These are phyloP conservation scores for Starmerella sirachaensis DNA, from an alignment of 805 yeast genomes.

Conservation along the genomic window DNA sequence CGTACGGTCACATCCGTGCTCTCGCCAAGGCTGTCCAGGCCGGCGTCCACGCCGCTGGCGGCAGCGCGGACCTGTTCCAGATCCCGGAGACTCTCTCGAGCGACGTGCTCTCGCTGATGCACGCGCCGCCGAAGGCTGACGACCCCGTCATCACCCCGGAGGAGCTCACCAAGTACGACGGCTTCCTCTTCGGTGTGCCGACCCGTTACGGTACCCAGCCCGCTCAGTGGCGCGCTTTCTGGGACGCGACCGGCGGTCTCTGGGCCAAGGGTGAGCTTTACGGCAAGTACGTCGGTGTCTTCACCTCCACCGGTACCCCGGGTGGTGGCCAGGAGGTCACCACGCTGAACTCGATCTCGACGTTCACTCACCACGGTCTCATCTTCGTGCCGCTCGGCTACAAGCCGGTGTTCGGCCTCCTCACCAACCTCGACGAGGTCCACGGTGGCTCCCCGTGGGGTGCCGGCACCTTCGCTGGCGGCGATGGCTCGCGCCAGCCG, in stretches of 20 bases:
- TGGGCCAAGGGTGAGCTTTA: constrained; percentile 60
- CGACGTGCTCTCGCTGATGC: constrained; percentile 46
- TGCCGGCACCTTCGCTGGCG: constrained; percentile 65
- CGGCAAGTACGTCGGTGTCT: constrained; percentile 66
- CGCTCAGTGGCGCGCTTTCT: constrained; percentile 62
- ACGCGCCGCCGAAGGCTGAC: constrained; percentile 42
- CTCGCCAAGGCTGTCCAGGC: constrained; percentile 56
- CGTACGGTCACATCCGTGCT: constrained; percentile 63
- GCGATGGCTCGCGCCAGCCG: constrained; percentile 64
- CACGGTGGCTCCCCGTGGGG: constrained; percentile 87
- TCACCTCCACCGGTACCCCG: constrained; percentile 56
- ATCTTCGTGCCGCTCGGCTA: constrained; percentile 69
- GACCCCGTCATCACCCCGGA: constrained; percentile 48
- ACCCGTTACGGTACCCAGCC: constrained; percentile 69
- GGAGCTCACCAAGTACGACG: constrained; percentile 52
- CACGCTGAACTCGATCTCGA: constrained; percentile 42
- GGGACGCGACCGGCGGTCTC: constrained; percentile 65
- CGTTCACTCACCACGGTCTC: constrained; percentile 65
- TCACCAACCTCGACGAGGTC: constrained; percentile 48
- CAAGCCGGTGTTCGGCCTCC: constrained; percentile 41
- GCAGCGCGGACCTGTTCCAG: constrained; percentile 59
- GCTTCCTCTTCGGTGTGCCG: constrained; percentile 68
- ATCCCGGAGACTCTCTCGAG: constrained; percentile 64
- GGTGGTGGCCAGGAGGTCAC: constrained; percentile 77
- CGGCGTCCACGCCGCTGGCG: constrained; percentile 63